Conservation (phyloP, 192 early-diverging fungal genomes). For the Coemansia sp. region DNA sequence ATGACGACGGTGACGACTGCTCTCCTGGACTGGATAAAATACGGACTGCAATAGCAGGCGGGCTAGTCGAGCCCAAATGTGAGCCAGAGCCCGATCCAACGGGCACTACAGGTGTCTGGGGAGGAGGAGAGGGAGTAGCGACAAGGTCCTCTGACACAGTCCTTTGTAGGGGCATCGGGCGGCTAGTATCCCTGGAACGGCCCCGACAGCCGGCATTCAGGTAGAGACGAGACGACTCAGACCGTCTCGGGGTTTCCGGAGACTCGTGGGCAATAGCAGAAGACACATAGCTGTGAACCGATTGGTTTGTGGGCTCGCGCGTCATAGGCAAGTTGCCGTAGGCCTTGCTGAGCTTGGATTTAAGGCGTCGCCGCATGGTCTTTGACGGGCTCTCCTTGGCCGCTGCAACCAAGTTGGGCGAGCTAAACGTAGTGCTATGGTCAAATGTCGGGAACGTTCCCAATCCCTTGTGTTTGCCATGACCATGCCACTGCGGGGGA, state of each 20-base stretch:
- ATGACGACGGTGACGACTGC: not conserved
- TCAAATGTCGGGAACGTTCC: not conserved
- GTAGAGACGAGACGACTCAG: not conserved
- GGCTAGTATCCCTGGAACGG: not conserved
- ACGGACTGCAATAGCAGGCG: conserved; percentile 4
- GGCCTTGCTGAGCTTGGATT: conserved; percentile 6
- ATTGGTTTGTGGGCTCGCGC: conserved; percentile 4
- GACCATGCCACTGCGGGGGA: not conserved
- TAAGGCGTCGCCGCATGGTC: conserved; percentile 7
- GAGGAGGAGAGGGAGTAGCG: not conserved
- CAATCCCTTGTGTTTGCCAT: not conserved
- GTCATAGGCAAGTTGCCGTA: conserved; percentile 14
- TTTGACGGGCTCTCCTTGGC: not conserved
- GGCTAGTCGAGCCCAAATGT: not conserved
- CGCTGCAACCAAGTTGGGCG: conserved; percentile 3
- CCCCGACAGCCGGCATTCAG: not conserved
- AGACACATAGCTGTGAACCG: conserved; percentile 27
- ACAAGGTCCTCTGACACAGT: not conserved
- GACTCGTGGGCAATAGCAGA: conserved; percentile 17
- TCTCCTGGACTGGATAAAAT: not conserved
- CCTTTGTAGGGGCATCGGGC: not conserved
- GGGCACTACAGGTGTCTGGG: not conserved
- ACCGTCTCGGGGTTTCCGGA: not conserved
- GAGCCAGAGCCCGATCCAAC: not conserved
- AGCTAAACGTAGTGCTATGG: not conserved